phyloP scores from a whole-genome alignment of 202 grass and related monocot species.

The Carex sylvatica region DNA sequence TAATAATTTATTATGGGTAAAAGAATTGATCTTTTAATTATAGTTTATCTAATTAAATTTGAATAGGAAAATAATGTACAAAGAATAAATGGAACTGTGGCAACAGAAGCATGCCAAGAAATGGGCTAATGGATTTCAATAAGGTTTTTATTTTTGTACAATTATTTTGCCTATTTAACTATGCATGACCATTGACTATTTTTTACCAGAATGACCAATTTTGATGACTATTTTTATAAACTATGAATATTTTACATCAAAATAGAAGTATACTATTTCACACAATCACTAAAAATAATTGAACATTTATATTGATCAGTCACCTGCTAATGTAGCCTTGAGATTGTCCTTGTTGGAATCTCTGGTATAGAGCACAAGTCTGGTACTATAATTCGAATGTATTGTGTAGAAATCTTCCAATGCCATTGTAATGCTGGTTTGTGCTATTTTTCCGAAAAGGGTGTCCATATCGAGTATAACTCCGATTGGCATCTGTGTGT shows the following conservation, averaged over 20 bases:
- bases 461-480: slow-evolving; percentile 26
- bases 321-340: slow-evolving; percentile 6
- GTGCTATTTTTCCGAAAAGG: neutral
- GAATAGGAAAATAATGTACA: neutral
- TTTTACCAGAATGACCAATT: neutral
- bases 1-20: neutral
- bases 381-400: neutral
- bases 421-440: slow-evolving; percentile 19
- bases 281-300: no score
- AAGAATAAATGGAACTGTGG: neutral
- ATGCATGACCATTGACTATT: no score
- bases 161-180: no score
- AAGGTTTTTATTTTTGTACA: neutral
- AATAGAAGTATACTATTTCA: no score
- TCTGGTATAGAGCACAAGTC: neutral
- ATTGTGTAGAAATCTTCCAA: slow-evolving; percentile 18
- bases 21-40: neutral
- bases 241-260: no score
- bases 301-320: neutral
- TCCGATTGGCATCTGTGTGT: neutral
- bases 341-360: slow-evolving; percentile 6
- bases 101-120: neutral
- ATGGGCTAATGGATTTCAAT: neutral
- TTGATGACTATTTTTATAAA: no score
- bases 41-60: neutral